Evolutionary conservation across 2,329 filamentous ascomycete genomes (phyloP).

Genomic region (Polychaeton citri): DNA sequence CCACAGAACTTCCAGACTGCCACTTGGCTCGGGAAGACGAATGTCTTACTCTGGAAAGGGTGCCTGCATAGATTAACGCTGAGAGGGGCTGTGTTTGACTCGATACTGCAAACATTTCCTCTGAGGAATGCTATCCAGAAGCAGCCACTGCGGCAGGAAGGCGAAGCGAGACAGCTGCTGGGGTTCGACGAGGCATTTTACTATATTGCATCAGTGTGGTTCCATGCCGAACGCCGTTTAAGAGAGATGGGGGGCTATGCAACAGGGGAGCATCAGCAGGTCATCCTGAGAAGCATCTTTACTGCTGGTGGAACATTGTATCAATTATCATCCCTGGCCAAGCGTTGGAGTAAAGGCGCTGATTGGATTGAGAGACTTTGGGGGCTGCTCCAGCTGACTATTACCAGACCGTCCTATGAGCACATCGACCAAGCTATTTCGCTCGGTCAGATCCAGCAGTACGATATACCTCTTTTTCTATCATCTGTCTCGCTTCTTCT

Average conservation of each 20-base stretch:
- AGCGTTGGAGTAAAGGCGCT: neutral
- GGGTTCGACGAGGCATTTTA: neutral
- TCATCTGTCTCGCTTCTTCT: neutral
- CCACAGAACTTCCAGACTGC: neutral
- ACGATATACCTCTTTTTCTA: neutral
- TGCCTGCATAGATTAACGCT: neutral
- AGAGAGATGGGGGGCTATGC: neutral
- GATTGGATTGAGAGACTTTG: neutral
- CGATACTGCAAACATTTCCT: neutral
- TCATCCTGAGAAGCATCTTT: neutral
- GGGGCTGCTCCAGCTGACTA: neutral
- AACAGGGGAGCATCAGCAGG: neutral
- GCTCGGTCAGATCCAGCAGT: neutral
- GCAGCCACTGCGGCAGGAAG: neutral
- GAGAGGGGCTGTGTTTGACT: neutral
- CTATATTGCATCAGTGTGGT: neutral
- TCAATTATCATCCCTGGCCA: neutral
- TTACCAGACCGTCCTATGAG: neutral
- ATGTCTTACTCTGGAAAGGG: neutral
- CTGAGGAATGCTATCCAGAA: neutral
- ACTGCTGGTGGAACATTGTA: neutral
- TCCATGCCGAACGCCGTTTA: neutral
- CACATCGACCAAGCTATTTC: neutral
- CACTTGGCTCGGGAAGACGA: neutral
- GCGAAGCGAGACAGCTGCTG: neutral